Conservation (phyloP, 1,284 basidiomycete species). For the Cystobasidium pallidum region DNA sequence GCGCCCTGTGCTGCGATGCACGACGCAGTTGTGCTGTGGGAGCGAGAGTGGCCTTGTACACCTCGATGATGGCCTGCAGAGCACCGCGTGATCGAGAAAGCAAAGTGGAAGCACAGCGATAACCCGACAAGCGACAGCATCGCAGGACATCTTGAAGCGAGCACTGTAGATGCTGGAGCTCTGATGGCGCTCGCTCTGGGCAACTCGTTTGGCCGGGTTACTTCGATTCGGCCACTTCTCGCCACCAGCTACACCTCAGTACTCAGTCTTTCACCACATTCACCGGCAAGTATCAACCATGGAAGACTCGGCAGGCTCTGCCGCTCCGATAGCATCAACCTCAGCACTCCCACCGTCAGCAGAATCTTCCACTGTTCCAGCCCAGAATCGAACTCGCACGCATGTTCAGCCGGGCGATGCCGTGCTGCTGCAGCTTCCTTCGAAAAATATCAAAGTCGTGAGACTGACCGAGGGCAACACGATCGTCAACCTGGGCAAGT, state of each 20-base stretch:
- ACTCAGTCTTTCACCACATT: conserved; percentile 10
- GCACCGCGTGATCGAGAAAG: conserved; percentile 7
- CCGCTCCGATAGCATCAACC: conserved; percentile 23
- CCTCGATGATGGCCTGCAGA: not conserved
- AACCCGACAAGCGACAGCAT: too few relatives aligned
- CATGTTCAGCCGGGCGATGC: conserved; percentile 66
- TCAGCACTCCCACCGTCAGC: not conserved
- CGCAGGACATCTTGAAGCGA: too few relatives aligned
- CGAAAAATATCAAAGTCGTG: conserved; percentile 68
- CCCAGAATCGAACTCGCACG: conserved; percentile 4
- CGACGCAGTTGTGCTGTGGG: not conserved
- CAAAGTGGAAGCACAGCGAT: not conserved
- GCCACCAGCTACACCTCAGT: conserved; percentile 1
- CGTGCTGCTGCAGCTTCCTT: conserved; percentile 70
- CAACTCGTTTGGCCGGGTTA: too few relatives aligned
- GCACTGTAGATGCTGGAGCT: too few relatives aligned
- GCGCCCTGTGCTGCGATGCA: not conserved
- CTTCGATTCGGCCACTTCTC: not conserved
- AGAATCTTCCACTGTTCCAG: not conserved
- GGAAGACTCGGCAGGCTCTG: not conserved
- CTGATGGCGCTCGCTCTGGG: too few relatives aligned
- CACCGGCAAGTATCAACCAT: not conserved
- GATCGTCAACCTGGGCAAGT: conserved; percentile 70
- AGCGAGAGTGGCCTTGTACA: not conserved
- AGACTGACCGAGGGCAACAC: conserved; percentile 66